A percentile compares a stretch with the other conserved stretches of the same genome.
phyloP scores from a whole-genome alignment of 1,284 basidiomycete species.

The Trichosporon coremiiforme region DNA sequence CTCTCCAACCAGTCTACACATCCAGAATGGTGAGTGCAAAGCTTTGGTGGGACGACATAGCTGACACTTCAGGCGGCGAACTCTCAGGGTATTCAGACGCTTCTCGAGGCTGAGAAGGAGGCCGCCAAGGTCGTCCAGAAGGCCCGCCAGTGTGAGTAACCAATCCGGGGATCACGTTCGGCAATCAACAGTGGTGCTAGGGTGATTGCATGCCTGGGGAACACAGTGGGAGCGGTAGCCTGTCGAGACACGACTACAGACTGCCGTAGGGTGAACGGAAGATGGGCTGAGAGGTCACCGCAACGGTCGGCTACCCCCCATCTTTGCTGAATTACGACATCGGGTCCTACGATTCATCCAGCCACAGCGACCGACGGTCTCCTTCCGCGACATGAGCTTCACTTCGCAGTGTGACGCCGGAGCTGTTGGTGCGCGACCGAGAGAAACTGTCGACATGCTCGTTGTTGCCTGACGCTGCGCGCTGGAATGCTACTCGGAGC shows the following conservation, averaged over 20 bases:
- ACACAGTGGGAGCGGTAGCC: background rate
- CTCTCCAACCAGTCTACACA: slow-evolving; percentile 8
- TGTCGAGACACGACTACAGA: background rate
- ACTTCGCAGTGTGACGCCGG: too few species aligned
- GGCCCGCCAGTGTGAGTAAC: slow-evolving; percentile 82
- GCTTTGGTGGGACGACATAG: background rate
- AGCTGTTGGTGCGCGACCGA: too few species aligned
- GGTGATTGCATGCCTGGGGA: background rate
- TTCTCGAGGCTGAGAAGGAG: slow-evolving; percentile 98
- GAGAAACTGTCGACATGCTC: too few species aligned
- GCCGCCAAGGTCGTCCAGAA: slow-evolving; percentile 96
- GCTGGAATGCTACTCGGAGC: too few species aligned
- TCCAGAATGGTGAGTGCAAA: slow-evolving; percentile 24
- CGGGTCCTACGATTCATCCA: too few species aligned
- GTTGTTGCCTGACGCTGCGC: too few species aligned
- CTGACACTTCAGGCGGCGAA: slow-evolving; percentile 69
- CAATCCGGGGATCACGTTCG: background rate
- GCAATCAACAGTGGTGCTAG: background rate
- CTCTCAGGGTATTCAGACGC: slow-evolving; percentile 94
- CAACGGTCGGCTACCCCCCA: too few species aligned
- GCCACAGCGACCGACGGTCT: too few species aligned
- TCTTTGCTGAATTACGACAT: too few species aligned
- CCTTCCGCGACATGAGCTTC: too few species aligned
- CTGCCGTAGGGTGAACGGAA: too few species aligned
- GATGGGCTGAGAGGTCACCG: too few species aligned